phyloP scores from a whole-genome alignment of 2,329 filamentous ascomycete species.

The Colletotrichum lupini region DNA sequence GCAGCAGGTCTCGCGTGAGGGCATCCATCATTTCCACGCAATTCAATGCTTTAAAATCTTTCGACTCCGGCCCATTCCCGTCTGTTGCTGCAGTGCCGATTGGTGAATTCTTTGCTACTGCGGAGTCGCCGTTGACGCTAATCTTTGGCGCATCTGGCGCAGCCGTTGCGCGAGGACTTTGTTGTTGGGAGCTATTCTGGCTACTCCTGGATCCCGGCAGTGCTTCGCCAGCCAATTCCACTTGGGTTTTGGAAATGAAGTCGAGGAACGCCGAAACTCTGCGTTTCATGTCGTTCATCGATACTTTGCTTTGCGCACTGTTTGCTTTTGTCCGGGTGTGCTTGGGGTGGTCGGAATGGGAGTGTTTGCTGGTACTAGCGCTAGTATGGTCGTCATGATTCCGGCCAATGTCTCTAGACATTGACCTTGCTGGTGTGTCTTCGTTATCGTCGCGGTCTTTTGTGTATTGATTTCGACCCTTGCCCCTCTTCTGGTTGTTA shows the following conservation, averaged over 20 bases:
- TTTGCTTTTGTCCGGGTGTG: constrained; percentile 62
- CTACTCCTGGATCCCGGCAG: constrained; percentile 52
- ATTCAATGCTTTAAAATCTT: constrained; percentile 79
- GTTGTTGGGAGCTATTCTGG: constrained; percentile 39
- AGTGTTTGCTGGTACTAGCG: constrained; percentile 48
- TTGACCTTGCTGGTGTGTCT: constrained; percentile 67
- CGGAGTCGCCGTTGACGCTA: constrained; percentile 28
- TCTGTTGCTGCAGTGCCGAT: constrained; percentile 34
- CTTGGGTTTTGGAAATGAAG: constrained; percentile 88
- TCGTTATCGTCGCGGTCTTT: constrained; percentile 76
- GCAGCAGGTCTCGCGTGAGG: constrained; percentile 81
- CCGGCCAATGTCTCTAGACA: constrained; percentile 61
- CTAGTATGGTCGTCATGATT: constrained; percentile 49
- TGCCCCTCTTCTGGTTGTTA: constrained; percentile 73
- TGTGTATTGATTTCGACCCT: constrained; percentile 85
- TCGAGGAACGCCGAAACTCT: constrained; percentile 87
- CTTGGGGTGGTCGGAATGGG: constrained; percentile 59
- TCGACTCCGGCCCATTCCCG: constrained; percentile 41
- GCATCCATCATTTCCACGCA: constrained; percentile 93
- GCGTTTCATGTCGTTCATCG: constrained; percentile 88
- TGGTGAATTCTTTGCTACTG: constrained; percentile 32
- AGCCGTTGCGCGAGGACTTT: constrained; percentile 39
- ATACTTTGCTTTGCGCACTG: constrained; percentile 75
- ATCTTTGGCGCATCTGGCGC: constrained; percentile 37
- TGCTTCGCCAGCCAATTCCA: constrained; percentile 81